These are phyloP conservation scores for Cucurbita ficifolia DNA, from an alignment of 306 rosid species.

Conservation along the genomic window DNA sequence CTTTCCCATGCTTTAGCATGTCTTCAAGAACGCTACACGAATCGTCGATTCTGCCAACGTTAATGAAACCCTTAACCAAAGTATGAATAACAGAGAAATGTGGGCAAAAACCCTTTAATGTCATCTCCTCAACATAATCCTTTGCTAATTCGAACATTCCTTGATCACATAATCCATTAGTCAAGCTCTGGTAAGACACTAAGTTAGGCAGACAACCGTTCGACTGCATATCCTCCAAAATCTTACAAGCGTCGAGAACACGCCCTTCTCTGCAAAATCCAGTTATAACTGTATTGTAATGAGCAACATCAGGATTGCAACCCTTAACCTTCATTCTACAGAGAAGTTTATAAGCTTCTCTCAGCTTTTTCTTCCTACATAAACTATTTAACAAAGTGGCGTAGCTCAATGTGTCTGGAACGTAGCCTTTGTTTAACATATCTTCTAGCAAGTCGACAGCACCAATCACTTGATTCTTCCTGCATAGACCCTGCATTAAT, in stretches of 20 bases:
- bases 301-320: slow-evolving; percentile 79
- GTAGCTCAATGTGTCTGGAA: slow-evolving; percentile 67
- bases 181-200: slow-evolving; percentile 60
- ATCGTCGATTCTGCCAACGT: slow-evolving; percentile 62
- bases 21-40: slow-evolving; percentile 41
- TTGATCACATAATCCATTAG: slow-evolving; percentile 43
- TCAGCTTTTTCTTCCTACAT: slow-evolving; percentile 77
- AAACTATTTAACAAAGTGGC: slow-evolving; percentile 79
- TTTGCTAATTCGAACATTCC: slow-evolving; percentile 63
- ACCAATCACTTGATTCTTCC: slow-evolving; percentile 67
- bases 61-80: slow-evolving; percentile 46
- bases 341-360: slow-evolving; percentile 82
- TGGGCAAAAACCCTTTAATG: slow-evolving; percentile 45
- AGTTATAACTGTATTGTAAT: slow-evolving; percentile 52
- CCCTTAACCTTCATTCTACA: slow-evolving; percentile 95
- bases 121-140: slow-evolving; percentile 38
- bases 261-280: slow-evolving; percentile 84
- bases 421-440: slow-evolving; percentile 78
- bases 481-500: slow-evolving; percentile 74
- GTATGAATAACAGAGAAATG: slow-evolving; percentile 56
- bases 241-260: slow-evolving; percentile 59
- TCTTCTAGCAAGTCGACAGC: slow-evolving; percentile 71
- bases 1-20: slow-evolving; percentile 41
- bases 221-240: slow-evolving; percentile 51
- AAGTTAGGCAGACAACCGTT: slow-evolving; percentile 71